Conservation (phyloP, 148 eudicot species). For the Mesembryanthemum crystallinum region DNA sequence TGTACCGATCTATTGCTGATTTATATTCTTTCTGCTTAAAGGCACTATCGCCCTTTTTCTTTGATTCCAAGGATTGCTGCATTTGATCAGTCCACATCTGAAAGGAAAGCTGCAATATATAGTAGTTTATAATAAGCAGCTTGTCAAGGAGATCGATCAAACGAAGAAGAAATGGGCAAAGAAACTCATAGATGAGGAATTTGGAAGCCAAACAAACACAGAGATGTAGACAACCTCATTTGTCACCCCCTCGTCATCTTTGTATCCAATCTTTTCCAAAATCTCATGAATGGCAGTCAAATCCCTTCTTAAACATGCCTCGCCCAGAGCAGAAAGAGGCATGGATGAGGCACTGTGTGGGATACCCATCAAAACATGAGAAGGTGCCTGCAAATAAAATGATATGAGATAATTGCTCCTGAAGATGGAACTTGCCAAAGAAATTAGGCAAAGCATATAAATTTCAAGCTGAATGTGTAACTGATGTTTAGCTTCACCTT, state of each 20-base stretch:
- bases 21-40: constrained; percentile 54
- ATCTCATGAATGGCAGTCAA: constrained; percentile 62
- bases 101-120: constrained; percentile 53
- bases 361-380: constrained; percentile 63
- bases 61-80: constrained; percentile 53
- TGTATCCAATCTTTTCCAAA: constrained; percentile 55
- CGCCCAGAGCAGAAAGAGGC: constrained; percentile 52
- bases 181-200: neutral
- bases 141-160: neutral
- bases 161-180: neutral
- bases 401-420: neutral
- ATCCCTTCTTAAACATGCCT: constrained; percentile 60
- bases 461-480: neutral
- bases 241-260: constrained; percentile 62
- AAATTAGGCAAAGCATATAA: neutral
- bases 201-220: neutral
- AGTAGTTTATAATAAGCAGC: constrained; percentile 8
- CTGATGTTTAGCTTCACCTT: neutral
- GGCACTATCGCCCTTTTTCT: constrained; percentile 57
- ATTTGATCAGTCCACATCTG: constrained; percentile 77
- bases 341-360: constrained; percentile 40
- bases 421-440: neutral
- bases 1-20: constrained; percentile 48
- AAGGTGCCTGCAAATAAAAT: constrained; percentile 43
- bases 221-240: constrained; percentile 42